Percentiles rank a stretch among this genome's conserved stretches.
These are phyloP conservation scores for Viola pubescens DNA, from an alignment of 441 rosid genomes.

Conservation along the genomic window DNA sequence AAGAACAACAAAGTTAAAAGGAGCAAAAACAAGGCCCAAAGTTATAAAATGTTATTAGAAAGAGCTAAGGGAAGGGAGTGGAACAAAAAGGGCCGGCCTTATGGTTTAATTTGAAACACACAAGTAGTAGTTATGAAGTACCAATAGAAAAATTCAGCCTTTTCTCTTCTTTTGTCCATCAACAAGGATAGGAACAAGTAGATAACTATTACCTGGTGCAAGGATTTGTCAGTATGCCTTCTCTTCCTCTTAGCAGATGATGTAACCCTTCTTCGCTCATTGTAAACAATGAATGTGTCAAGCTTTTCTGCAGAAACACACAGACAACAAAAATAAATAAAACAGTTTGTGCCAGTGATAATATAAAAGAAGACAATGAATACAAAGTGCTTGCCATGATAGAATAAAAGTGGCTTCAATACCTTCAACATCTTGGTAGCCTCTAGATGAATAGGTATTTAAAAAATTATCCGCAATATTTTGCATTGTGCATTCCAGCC, in stretches of 20 bases:
- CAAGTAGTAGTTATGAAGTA: neutral
- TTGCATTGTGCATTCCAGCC: constrained; percentile 97
- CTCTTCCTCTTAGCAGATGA: constrained; percentile 92
- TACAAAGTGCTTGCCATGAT: constrained; percentile 2
- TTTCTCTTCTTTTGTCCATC: neutral
- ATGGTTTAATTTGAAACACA: no score
- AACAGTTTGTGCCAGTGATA: neutral
- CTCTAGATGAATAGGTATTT: constrained; percentile 55
- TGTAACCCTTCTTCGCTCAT: constrained; percentile 78
- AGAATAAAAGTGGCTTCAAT: constrained; percentile 10
- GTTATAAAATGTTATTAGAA: neutral
- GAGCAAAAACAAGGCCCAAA: no score
- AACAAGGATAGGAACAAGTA: constrained; percentile 11
- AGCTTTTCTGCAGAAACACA: constrained; percentile 42
- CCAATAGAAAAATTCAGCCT: no score
- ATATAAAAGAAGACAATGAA: neutral
- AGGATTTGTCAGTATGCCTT: constrained; percentile 44
- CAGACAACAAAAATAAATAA: constrained; percentile 3
- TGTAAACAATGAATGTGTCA: constrained; percentile 76
- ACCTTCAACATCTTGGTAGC: constrained; percentile 71
- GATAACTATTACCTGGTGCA: constrained; percentile 70
- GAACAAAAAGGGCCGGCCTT: neutral
- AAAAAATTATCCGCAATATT: constrained; percentile 84
- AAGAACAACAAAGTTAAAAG: no score
- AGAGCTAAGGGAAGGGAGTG: neutral